Conservation (phyloP, 2,329 filamentous ascomycete species). For the Bisporella sp. region DNA sequence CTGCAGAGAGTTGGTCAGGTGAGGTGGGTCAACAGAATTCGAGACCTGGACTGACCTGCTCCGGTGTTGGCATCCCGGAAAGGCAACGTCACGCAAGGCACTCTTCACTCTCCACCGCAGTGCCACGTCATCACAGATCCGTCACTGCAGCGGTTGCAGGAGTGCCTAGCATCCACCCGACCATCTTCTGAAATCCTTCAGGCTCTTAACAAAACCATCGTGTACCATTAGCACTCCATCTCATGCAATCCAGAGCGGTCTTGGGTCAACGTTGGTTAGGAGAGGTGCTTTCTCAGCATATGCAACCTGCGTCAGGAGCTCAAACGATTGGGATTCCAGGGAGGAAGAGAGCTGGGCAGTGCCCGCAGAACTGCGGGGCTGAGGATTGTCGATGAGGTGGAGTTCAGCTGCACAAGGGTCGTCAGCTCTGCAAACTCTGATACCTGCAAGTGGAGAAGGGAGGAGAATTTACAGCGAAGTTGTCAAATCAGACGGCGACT, state of each 20-base stretch:
- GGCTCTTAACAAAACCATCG: slow-evolving; percentile 3
- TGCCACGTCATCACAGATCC: slow-evolving; percentile 5
- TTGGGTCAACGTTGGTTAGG: background rate
- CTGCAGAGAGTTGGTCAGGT: background rate
- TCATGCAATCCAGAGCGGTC: slow-evolving; percentile 1
- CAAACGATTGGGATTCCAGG: slow-evolving; percentile 2
- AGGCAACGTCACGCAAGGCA: background rate
- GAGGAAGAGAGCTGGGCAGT: slow-evolving; percentile 2
- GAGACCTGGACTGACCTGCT: background rate
- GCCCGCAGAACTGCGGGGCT: slow-evolving; percentile 2
- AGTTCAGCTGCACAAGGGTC: slow-evolving; percentile 5
- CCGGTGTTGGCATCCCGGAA: background rate
- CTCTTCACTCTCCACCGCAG: slow-evolving; percentile 1
- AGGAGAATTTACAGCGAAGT: slow-evolving; percentile 1
- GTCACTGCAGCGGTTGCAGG: slow-evolving; percentile 1
- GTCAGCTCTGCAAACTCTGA: slow-evolving; percentile 3
- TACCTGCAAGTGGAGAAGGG: slow-evolving; percentile 3
- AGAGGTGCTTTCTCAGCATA: background rate
- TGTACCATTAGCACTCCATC: slow-evolving; percentile 1
- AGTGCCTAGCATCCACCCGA: slow-evolving; percentile 2
- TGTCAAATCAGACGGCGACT: background rate
- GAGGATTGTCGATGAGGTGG: slow-evolving; percentile 1
- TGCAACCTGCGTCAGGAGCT: background rate
- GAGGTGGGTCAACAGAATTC: background rate
- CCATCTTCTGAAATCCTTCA: background rate